Percentiles rank a stretch among this genome's conserved stretches.
These are phyloP conservation scores for Vitellaria paradoxa DNA, from an alignment of 179 eudicot genomes.

Conservation along the genomic window DNA sequence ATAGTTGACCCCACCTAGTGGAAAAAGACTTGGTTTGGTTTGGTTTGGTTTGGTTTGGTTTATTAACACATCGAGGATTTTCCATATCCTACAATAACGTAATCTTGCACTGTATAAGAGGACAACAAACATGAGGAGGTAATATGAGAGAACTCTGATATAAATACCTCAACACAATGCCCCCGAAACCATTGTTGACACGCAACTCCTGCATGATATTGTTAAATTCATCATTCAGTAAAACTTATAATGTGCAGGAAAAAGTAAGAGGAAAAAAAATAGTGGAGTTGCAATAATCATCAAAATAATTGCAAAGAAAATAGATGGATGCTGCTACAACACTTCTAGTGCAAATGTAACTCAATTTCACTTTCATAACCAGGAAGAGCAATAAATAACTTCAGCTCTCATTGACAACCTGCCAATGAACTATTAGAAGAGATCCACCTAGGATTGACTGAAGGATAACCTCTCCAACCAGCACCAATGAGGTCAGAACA, in stretches of 20 bases:
- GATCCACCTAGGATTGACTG: background rate
- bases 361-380: no score
- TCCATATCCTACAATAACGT: background rate
- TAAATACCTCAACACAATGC: constrained; percentile 64
- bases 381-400: background rate
- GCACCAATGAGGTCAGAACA: background rate
- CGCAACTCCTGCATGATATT: constrained; percentile 59
- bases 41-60: no score
- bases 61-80: background rate
- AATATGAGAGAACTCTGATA: background rate
- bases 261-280: background rate
- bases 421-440: background rate
- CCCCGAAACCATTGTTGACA: constrained; percentile 79
- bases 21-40: no score
- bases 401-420: background rate
- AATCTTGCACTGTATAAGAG: background rate
- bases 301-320: no score
- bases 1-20: no score
- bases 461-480: background rate
- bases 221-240: constrained; percentile 8
- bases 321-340: no score
- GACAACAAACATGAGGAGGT: background rate
- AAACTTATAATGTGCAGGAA: background rate
- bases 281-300: no score
- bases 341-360: no score